Base-by-base conservation (phyloP, 331 rosid genomes). In the Malus hybrid region DNA sequence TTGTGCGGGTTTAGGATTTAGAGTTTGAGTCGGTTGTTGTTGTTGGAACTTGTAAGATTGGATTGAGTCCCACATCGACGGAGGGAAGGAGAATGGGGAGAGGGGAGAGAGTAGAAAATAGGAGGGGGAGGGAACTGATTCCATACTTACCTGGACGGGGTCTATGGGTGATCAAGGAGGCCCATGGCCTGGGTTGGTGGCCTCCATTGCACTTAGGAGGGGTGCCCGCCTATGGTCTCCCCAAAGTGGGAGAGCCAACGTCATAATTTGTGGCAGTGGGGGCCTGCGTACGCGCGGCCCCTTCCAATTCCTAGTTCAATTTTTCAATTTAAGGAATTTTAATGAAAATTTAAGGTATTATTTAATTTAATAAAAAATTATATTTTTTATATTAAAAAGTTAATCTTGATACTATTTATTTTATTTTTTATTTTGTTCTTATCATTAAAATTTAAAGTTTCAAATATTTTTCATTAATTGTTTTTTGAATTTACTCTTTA, bases 61-160 rank as follows among this genome's bases (percentile, higher is more conserved):
- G 18, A 4, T 19, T 16, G 1, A 8, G 33, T 73, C 69, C 77
- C 77, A 73, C 77, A 73, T 73, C 44, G 77, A 27, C 5, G 29
- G 39, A 12, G 19, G 18, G 39, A 2, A 15, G 5, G 2, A 7
- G 42, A 15, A n/a, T 5, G 29, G 29, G 13, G 19, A 24, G 24
- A 1, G 27, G 9, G 10, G 27, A 0, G 22, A 7, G 6, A 4
- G n/a, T 42, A 60, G 19, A 73, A 73, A 60, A 39, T 0, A 42
- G 20, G 69, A 13, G 36, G 27, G 11, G 29, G 27, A 16, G 27
- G 42, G 1, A 0, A 1, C 2, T 0, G 0, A 0, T 0, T 11
- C 15, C 77, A 61, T 73, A 60, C 77, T 73, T 73, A 73, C 77
- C 69, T 73, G 77, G 77, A 62, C 75, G 75, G 75, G 75, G 65